Conservation (phyloP, 2,329 filamentous ascomycete species). For the Cytospora piceicola region DNA sequence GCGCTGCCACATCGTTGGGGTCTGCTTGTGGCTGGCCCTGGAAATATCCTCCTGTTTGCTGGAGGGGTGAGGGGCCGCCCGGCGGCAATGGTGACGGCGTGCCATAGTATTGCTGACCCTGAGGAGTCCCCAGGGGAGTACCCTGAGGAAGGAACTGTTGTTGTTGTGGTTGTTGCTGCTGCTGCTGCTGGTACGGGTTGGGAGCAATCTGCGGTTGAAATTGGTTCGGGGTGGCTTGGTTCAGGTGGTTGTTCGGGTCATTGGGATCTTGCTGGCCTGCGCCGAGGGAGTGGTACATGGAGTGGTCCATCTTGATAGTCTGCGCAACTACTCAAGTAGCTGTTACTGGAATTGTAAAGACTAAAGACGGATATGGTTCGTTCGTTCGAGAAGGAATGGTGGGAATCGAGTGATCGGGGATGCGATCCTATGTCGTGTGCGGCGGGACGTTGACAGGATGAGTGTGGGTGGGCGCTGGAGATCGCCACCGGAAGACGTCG, state of each 20-base stretch:
- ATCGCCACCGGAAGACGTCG: slow-evolving; percentile 6
- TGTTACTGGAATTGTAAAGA: not conserved
- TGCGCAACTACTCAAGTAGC: not conserved
- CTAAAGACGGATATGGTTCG: not conserved
- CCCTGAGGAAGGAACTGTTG: slow-evolving; percentile 38
- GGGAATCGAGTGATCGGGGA: not conserved
- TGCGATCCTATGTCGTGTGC: not conserved
- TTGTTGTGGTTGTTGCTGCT: slow-evolving; percentile 44
- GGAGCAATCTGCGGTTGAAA: slow-evolving; percentile 60
- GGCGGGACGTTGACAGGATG: not conserved
- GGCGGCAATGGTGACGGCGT: slow-evolving; percentile 36
- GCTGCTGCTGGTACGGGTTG: slow-evolving; percentile 52
- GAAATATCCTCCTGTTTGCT: slow-evolving; percentile 37
- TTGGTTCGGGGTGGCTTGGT: slow-evolving; percentile 44
- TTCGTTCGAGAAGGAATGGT: not conserved
- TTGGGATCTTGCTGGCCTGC: slow-evolving; percentile 57
- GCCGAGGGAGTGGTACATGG: slow-evolving; percentile 56
- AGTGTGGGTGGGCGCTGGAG: not conserved
- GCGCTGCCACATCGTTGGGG: slow-evolving; percentile 63
- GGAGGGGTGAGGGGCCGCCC: slow-evolving; percentile 40
- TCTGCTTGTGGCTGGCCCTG: slow-evolving; percentile 43
- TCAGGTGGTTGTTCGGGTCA: slow-evolving; percentile 50
- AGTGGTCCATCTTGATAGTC: slow-evolving; percentile 43
- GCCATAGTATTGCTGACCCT: slow-evolving; percentile 47
- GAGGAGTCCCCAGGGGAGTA: slow-evolving; percentile 29